Evolutionary conservation across 768 basidiomycete species (phyloP).

Genomic region (Sarcomyxa edulis): DNA sequence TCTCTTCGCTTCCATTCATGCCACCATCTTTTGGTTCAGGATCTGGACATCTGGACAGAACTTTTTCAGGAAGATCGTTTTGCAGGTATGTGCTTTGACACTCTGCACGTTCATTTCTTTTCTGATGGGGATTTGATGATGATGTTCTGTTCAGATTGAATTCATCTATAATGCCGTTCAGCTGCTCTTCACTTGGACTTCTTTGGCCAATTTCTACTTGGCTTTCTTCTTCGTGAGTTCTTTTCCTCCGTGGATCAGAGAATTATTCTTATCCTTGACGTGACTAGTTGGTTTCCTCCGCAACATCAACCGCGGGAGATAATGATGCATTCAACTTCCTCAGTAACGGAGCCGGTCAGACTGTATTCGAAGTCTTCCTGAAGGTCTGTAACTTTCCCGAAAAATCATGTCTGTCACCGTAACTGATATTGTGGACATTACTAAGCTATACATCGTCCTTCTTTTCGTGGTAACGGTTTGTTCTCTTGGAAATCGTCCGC

Average conservation of each 20-base stretch:
- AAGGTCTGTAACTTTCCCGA: conserved; percentile 20
- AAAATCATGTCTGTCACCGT: too few relatives aligned
- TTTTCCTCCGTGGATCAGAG: conserved; percentile 13
- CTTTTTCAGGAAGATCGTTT: conserved; percentile 73
- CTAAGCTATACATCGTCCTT: conserved; percentile 70
- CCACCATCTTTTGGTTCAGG: conserved; percentile 82
- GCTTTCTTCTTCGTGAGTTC: conserved; percentile 86
- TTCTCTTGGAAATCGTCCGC: conserved; percentile 89
- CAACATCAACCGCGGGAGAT: conserved; percentile 48
- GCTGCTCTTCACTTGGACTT: conserved; percentile 92
- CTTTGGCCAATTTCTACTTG: conserved; percentile 89
- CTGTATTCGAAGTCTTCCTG: conserved; percentile 73
- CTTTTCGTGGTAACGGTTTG: conserved; percentile 80
- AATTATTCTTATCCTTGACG: conserved; percentile 12
- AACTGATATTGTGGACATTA: too few relatives aligned
- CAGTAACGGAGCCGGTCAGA: conserved; percentile 61
- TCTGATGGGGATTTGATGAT: conserved; percentile 31
- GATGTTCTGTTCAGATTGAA: conserved; percentile 63
- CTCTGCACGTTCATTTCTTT: conserved; percentile 79
- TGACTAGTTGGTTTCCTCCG: conserved; percentile 70
- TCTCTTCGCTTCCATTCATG: conserved; percentile 89
- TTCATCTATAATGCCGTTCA: conserved; percentile 90
- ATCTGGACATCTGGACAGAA: conserved; percentile 93
- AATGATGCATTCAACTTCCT: conserved; percentile 81
- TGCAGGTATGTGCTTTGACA: conserved; percentile 47